Conservation (phyloP, 2,329 filamentous ascomycete species). For the Ophiostoma sp. region DNA sequence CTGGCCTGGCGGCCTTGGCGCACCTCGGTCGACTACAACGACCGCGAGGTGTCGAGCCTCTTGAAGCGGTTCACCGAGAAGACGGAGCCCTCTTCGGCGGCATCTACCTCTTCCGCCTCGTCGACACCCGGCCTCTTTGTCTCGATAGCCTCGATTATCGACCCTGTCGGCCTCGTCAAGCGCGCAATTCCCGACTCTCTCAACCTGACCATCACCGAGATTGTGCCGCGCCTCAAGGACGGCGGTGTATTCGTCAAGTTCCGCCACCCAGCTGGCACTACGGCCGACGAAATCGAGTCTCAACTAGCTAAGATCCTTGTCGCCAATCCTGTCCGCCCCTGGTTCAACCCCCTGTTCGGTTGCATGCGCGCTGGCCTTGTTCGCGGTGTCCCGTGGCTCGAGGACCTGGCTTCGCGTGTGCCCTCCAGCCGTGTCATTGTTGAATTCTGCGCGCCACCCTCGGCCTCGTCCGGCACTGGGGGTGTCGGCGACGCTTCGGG, state of each 20-base stretch:
- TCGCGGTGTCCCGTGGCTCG: conserved; percentile 82
- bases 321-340: conserved; percentile 70
- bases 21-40: conserved; percentile 31
- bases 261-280: conserved; percentile 42
- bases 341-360: conserved; percentile 77
- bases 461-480: conserved; percentile 31
- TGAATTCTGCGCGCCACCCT: conserved; percentile 71
- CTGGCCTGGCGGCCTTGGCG: conserved; percentile 43
- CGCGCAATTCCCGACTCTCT: conserved; percentile 58
- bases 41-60: conserved; percentile 45
- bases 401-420: conserved; percentile 73
- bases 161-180: conserved; percentile 51
- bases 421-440: conserved; percentile 71
- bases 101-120: conserved; percentile 1
- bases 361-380: conserved; percentile 66
- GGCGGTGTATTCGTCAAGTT: conserved; percentile 93
- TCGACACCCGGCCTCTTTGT: not conserved
- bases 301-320: conserved; percentile 58
- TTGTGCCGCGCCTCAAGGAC: conserved; percentile 80
- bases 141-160: conserved; percentile 30
- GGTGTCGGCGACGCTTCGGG: conserved; percentile 38
- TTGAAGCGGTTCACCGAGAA: conserved; percentile 49
- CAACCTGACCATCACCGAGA: conserved; percentile 67
- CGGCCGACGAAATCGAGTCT: conserved; percentile 41
- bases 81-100: conserved; percentile 32